phyloP scores from a whole-genome alignment of 345 rosid species.

The Lepidium aucheri region DNA sequence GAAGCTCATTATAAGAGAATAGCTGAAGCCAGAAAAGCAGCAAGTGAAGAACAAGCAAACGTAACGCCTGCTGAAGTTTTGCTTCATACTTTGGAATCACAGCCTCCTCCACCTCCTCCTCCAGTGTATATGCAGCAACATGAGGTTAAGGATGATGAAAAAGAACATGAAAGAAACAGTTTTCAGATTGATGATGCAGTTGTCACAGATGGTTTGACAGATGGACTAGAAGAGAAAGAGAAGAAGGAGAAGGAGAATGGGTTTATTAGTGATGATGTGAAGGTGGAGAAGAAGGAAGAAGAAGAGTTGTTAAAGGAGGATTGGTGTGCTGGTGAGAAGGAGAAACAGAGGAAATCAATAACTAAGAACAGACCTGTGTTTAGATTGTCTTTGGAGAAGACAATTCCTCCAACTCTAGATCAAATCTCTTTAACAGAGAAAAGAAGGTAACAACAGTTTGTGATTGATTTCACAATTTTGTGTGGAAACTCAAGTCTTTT shows the following conservation, averaged over 20 bases:
- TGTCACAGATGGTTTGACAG: not conserved
- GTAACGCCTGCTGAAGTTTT: constrained; percentile 15
- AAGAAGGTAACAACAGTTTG: constrained; percentile 7
- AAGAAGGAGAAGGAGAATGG: not conserved
- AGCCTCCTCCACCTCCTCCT: constrained; percentile 19
- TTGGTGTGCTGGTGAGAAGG: constrained; percentile 4
- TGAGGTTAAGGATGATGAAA: not conserved
- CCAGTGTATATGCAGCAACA: not conserved
- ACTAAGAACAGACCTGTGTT: constrained; percentile 26
- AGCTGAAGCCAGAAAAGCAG: constrained; percentile 61
- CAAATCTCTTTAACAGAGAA: constrained; percentile 14
- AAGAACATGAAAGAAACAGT: not conserved
- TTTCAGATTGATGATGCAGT: not conserved
- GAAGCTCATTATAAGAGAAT: constrained; percentile 76
- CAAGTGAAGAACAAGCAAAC: constrained; percentile 17
- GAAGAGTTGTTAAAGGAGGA: constrained; percentile 10
- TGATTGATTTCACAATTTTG: not conserved
- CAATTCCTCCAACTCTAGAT: constrained; percentile 13
- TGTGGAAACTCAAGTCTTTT: not conserved
- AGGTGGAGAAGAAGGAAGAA: not conserved
- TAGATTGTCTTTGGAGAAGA: constrained; percentile 30
- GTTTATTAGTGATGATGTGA: not conserved
- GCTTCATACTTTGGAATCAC: constrained; percentile 26
- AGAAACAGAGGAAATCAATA: constrained; percentile 11
- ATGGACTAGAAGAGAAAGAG: not conserved